These are phyloP conservation scores for Colletotrichum neosansevieriae DNA, from an alignment of 2,329 filamentous ascomycete genomes.

Conservation along the genomic window DNA sequence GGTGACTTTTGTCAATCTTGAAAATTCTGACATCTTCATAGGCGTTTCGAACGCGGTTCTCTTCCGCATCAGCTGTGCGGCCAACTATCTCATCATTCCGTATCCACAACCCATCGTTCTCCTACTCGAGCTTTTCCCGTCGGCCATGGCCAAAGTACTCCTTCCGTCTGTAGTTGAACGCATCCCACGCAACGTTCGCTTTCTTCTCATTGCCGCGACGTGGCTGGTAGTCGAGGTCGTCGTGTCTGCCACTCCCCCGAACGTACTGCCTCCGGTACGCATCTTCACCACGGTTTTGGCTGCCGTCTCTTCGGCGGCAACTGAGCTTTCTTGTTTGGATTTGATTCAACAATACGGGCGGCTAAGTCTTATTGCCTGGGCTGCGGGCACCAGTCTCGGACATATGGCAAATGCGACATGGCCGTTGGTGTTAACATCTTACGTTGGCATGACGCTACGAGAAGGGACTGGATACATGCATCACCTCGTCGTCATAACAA, in stretches of 20 bases:
- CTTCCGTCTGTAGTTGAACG: constrained; percentile 46
- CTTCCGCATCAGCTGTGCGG: constrained; percentile 47
- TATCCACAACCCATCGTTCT: constrained; percentile 49
- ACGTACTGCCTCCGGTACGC: constrained; percentile 48
- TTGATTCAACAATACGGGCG: too few relatives aligned
- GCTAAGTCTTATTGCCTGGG: too few relatives aligned
- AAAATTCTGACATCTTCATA: too few relatives aligned
- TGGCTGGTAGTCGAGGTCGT: constrained; percentile 49
- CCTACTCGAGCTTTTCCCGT: constrained; percentile 49
- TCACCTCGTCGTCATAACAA: too few relatives aligned
- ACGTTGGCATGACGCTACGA: too few relatives aligned
- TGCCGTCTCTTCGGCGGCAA: too few relatives aligned
- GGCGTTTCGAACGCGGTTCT: constrained; percentile 49
- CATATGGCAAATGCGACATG: too few relatives aligned
- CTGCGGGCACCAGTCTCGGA: too few relatives aligned
- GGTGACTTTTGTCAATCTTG: background rate
- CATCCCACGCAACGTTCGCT: constrained; percentile 46
- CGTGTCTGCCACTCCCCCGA: constrained; percentile 48
- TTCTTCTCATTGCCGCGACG: constrained; percentile 43
- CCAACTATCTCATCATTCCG: constrained; percentile 52
- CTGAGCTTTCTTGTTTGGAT: too few relatives aligned
- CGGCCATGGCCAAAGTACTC: constrained; percentile 46
- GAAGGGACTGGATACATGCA: too few relatives aligned
- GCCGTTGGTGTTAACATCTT: too few relatives aligned
- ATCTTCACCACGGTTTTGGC: constrained; percentile 47